These are phyloP conservation scores for Ilyonectria robusta DNA, from an alignment of 2,329 filamentous ascomycete species.

Conservation along the genomic window DNA sequence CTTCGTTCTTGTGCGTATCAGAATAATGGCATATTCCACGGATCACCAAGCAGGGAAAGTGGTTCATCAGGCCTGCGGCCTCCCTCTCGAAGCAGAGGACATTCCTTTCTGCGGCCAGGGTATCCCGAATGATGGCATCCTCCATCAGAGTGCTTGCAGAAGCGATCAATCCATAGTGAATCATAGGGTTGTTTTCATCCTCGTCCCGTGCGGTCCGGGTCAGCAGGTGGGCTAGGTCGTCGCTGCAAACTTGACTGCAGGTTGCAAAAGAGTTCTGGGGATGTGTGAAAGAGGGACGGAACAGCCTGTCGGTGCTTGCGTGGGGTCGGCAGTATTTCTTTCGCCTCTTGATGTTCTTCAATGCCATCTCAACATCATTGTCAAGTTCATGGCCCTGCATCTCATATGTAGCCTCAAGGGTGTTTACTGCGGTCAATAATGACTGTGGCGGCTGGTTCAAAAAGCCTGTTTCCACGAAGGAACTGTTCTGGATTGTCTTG, in stretches of 20 bases:
- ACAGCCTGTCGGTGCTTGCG: conserved; percentile 22
- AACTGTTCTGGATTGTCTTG: conserved; percentile 30
- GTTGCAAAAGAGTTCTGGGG: not conserved
- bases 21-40: too few species aligned
- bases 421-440: not conserved
- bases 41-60: too few species aligned
- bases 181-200: not conserved
- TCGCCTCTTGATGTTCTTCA: not conserved
- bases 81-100: too few species aligned
- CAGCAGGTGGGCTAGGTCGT: too few species aligned
- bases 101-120: too few species aligned
- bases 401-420: conserved; percentile 7
- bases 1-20: too few species aligned
- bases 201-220: too few species aligned
- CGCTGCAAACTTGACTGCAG: too few species aligned
- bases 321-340: conserved; percentile 25
- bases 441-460: not conserved
- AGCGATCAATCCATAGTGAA: not conserved
- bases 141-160: too few species aligned
- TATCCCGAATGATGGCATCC: too few species aligned
- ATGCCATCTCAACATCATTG: not conserved
- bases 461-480: conserved; percentile 8
- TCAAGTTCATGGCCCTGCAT: conserved; percentile 27
- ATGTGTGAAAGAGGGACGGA: conserved; percentile 24
- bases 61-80: too few species aligned